A percentile compares a stretch with the other conserved stretches of the same genome.
phyloP scores from a whole-genome alignment of 176 grass and related monocot genomes.

The Phyllostachys edulis region DNA sequence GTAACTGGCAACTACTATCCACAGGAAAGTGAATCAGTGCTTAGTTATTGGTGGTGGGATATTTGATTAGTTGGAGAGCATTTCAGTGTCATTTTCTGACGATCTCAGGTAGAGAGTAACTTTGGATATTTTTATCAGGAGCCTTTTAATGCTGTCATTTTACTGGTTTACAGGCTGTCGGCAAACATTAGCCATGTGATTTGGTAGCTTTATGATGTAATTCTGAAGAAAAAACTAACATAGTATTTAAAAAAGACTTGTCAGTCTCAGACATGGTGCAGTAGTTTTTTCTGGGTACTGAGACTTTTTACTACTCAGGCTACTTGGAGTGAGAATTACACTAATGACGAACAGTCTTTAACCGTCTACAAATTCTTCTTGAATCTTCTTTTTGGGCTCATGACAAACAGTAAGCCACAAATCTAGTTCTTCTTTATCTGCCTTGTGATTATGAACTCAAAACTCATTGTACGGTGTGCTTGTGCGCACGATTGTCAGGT shows the following conservation, averaged over 20 bases:
- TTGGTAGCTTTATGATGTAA: neutral
- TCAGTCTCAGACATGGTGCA: neutral
- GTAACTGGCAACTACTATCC: neutral
- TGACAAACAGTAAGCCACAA: neutral
- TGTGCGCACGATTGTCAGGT: neutral
- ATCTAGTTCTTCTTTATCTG: neutral
- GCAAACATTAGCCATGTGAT: conserved; percentile 5
- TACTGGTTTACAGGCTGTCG: conserved; percentile 34
- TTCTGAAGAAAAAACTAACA: neutral
- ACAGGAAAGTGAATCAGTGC: conserved; percentile 9
- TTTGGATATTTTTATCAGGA: neutral
- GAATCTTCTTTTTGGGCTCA: neutral
- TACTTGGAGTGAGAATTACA: neutral
- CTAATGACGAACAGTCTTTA: neutral
- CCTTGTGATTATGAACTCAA: neutral
- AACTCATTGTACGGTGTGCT: no score
- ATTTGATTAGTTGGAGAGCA: conserved; percentile 30
- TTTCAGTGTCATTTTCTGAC: conserved; percentile 35
- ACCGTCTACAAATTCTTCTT: neutral
- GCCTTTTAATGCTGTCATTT: conserved; percentile 25
- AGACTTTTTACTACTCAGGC: neutral
- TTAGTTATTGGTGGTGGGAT: neutral
- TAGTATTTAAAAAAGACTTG: neutral
- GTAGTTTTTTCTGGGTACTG: neutral
- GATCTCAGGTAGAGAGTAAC: conserved; percentile 1